These are phyloP conservation scores for Solanum hybrid DNA, from an alignment of 305 asterid genomes.

Conservation along the genomic window DNA sequence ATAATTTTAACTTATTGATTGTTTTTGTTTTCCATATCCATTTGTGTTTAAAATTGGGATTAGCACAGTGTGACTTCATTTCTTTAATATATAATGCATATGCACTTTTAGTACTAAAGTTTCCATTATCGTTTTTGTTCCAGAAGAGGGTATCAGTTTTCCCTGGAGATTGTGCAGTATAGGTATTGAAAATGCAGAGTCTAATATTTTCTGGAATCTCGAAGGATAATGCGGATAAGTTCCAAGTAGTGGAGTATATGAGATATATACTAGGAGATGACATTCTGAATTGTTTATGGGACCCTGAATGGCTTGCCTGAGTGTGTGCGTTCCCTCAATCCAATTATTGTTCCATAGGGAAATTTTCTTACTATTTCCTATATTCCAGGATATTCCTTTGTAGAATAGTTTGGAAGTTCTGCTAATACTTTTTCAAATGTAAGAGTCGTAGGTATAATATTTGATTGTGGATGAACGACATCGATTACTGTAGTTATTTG, in stretches of 20 bases:
- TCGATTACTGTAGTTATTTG: too few species aligned
- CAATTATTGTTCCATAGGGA: neutral
- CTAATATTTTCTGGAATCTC: too few species aligned
- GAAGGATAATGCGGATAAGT: too few species aligned
- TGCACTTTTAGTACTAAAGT: neutral
- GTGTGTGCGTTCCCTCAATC: neutral
- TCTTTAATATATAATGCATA: neutral
- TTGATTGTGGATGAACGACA: neutral
- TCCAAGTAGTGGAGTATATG: neutral
- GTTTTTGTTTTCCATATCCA: neutral
- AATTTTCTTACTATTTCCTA: neutral
- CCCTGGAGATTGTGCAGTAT: too few species aligned
- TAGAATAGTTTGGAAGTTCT: neutral
- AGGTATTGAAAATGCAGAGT: neutral
- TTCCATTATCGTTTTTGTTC: neutral
- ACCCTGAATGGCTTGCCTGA: neutral
- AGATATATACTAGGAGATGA: neutral
- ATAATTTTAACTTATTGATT: too few species aligned
- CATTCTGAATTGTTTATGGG: neutral
- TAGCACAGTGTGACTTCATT: neutral
- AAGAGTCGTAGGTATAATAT: neutral
- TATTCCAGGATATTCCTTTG: neutral
- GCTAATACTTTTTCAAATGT: too few species aligned
- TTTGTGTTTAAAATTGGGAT: too few species aligned
- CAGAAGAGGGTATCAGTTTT: neutral